These are phyloP conservation scores for Pyrenochaeta sp. DNA, from an alignment of 2,329 filamentous ascomycete species.

Conservation along the genomic window DNA sequence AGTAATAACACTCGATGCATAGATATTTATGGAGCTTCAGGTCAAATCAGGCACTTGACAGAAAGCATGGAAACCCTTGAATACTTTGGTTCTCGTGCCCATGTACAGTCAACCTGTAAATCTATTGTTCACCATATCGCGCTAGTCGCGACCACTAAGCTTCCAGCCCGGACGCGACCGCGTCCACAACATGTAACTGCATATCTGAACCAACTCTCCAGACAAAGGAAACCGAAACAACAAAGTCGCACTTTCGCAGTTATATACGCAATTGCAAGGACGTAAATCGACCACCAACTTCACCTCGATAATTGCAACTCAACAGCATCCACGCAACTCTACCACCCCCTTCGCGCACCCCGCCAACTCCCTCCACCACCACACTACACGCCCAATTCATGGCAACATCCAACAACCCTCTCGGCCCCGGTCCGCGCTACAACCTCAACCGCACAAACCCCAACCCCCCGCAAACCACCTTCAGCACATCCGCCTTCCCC, in stretches of 20 bases:
- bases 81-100: neutral
- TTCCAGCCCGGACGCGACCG: slow-evolving; percentile 28
- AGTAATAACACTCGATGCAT: too few species aligned
- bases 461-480: slow-evolving; percentile 31
- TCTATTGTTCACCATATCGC: slow-evolving; percentile 17
- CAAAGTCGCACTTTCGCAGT: slow-evolving; percentile 10
- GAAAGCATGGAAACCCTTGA: neutral
- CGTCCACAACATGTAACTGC: slow-evolving; percentile 19
- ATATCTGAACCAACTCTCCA: slow-evolving; percentile 16
- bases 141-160: slow-evolving; percentile 23
- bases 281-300: neutral
- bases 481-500: slow-evolving; percentile 50
- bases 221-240: slow-evolving; percentile 11
- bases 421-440: slow-evolving; percentile 64
- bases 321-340: neutral
- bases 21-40: neutral
- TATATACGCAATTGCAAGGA: neutral
- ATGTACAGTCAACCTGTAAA: neutral
- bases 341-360: slow-evolving; percentile 14
- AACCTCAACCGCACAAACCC: slow-evolving; percentile 54
- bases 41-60: neutral
- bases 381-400: slow-evolving; percentile 42
- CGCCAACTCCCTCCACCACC: neutral
- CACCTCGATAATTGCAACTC: neutral
- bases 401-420: slow-evolving; percentile 62